Base-by-base conservation (phyloP, 2,329 filamentous ascomycete genomes). In the Fusarium nygamai region DNA sequence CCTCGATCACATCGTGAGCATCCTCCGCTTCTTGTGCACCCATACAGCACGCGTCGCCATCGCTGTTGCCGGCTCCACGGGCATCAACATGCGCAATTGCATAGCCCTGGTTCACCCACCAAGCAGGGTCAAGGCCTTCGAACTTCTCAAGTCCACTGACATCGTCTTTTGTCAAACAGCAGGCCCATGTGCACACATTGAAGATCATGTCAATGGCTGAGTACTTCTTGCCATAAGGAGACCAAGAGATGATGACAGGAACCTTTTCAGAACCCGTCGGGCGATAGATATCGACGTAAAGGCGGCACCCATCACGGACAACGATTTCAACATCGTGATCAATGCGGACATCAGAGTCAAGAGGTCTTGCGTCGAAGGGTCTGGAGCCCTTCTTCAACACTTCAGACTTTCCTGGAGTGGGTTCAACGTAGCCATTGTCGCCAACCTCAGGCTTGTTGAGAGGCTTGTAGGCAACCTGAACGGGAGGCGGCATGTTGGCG, bases 391-490 rank as follows among this genome's bases (percentile, higher is more conserved):
- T 74, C 17, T 73, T 73, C 9, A 76, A 24, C 2, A 76, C 74
- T 14, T 76, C 74, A 9, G 74, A 67, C 43, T 75, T 76, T 56
- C 74, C 74, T 22, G 61, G 38, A 8, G 54, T 51, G 41, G 71
- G 74, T 17, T 69, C 71, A 27, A 70, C 71, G 5, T 76, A 76
- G 6, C 74, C 74, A 22, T 76, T 76, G 43, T 71, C 65, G 19
- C 74, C 74, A 3, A 75, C 69, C 19, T 73, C 63, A 7, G 74
- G 74, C 41, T 73, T 69, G 47, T 67, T 73, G 39, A 76, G 64
- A 44, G 71, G 69, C 65, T 76, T 76, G 59, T 74, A 76, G 4
- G 74, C 74, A n/a, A 76, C 74, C 53, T 76, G 74, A 24, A 76
- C 71, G 14, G 74, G 74, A 44, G 72, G 59, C 2, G 74, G 74